Conservation (phyloP, 2,329 filamentous ascomycete species). For the Fusarium xylarioides region DNA sequence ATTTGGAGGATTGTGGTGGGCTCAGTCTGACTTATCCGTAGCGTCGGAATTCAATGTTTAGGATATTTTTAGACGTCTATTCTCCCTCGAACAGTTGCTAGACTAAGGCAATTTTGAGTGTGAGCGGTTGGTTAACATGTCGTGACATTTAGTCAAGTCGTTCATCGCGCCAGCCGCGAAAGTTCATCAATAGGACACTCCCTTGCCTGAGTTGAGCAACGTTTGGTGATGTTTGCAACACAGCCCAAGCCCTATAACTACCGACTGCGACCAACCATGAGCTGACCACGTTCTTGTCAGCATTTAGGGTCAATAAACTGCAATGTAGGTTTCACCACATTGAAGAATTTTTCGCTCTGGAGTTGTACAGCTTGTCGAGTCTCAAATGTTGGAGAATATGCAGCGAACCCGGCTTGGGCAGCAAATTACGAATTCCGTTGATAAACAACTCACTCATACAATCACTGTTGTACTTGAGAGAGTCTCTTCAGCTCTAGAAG, state of each 20-base stretch:
- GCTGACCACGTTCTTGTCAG: not conserved
- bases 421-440: not conserved
- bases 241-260: not conserved
- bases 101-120: not conserved
- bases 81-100: not conserved
- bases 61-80: slow-evolving; percentile 21
- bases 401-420: not conserved
- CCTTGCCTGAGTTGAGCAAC: not conserved
- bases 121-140: not conserved
- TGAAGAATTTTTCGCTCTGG: not conserved
- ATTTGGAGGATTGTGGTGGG: slow-evolving; percentile 13
- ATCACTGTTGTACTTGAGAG: not conserved
- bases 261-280: not conserved
- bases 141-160: not conserved
- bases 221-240: not conserved
- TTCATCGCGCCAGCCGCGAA: slow-evolving; percentile 4
- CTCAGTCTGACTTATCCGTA: slow-evolving; percentile 5
- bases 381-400: not conserved
- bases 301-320: not conserved
- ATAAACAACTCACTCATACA: not conserved
- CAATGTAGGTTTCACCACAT: not conserved
- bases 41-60: slow-evolving; percentile 19
- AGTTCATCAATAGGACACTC: not conserved
- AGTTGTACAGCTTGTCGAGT: not conserved
- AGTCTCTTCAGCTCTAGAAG: not conserved